These are phyloP conservation scores for Ramaria sp. DNA, from an alignment of 768 basidiomycete species.

Conservation along the genomic window DNA sequence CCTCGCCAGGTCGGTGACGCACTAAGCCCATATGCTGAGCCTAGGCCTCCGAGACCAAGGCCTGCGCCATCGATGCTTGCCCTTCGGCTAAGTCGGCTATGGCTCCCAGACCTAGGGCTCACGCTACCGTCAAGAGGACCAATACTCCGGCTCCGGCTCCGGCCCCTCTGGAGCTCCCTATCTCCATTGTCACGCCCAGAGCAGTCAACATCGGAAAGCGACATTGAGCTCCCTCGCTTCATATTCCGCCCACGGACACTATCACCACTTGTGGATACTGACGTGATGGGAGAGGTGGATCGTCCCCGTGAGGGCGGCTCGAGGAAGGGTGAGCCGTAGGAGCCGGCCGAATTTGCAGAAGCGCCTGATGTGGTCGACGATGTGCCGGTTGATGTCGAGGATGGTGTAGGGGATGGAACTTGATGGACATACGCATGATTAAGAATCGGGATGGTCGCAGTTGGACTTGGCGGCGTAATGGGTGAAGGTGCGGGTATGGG, in stretches of 20 bases:
- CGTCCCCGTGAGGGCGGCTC: constrained; percentile 5
- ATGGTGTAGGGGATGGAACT: background rate
- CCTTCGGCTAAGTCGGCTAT: background rate
- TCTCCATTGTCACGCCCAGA: background rate
- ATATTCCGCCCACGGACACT: background rate
- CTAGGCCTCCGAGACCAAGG: constrained; percentile 28
- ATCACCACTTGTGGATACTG: background rate
- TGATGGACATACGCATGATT: background rate
- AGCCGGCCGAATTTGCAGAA: background rate
- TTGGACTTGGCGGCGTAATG: background rate
- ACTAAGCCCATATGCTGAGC: constrained; percentile 32
- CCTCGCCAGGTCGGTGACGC: constrained; percentile 15
- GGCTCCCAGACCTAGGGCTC: constrained; percentile 4
- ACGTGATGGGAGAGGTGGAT: constrained; percentile 4
- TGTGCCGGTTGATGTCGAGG: background rate
- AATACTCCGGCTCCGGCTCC: constrained; percentile 7
- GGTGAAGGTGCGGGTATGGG: background rate
- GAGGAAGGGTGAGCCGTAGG: constrained; percentile 4
- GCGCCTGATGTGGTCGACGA: constrained; percentile 1
- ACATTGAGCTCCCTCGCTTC: background rate
- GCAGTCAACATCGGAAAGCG: background rate
- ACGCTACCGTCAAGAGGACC: constrained; percentile 4
- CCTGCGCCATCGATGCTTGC: constrained; percentile 3
- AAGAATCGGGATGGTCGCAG: background rate
- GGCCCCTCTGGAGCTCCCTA: constrained; percentile 1